phyloP scores from a whole-genome alignment of 352 stramenopile species.

The Blastocystis sp. region DNA sequence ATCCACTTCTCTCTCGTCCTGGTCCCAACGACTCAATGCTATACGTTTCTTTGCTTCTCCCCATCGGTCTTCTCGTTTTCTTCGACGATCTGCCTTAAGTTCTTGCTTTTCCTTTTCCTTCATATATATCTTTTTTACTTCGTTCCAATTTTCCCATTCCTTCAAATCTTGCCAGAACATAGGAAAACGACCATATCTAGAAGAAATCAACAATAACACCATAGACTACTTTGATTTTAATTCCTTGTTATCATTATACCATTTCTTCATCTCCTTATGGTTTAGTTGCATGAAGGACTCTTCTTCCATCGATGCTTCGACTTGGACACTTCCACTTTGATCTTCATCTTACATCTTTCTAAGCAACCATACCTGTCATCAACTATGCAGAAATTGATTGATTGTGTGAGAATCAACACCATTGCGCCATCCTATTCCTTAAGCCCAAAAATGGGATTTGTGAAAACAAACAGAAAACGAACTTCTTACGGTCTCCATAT shows the following conservation, averaged over 20 bases:
- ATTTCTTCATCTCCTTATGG: conserved; percentile 79
- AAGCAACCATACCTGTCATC: neutral
- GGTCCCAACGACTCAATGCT: conserved; percentile 10
- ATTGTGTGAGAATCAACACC: neutral
- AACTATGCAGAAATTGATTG: neutral
- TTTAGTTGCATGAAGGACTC: conserved; percentile 82
- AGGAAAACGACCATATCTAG: conserved; percentile 75
- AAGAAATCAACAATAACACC: neutral
- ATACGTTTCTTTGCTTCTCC: conserved; percentile 23
- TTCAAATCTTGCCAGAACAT: conserved; percentile 81
- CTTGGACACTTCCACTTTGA: neutral
- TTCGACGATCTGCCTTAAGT: neutral
- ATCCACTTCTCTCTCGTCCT: conserved; percentile 54
- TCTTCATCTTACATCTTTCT: neutral
- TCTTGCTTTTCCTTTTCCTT: conserved; percentile 70
- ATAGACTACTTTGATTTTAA: conserved; percentile 64
- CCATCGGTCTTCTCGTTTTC: conserved; percentile 57
- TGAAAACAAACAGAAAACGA: conserved; percentile 78
- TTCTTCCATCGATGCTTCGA: conserved; percentile 77
- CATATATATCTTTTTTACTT: conserved; percentile 78
- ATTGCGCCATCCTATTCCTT: neutral
- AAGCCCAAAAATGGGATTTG: neutral
- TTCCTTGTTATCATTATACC: conserved; percentile 74
- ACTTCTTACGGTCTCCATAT: conserved; percentile 75
- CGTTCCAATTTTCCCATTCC: conserved; percentile 74